Conservation (phyloP, 2,329 filamentous ascomycete species). For the Fusarium sp. region DNA sequence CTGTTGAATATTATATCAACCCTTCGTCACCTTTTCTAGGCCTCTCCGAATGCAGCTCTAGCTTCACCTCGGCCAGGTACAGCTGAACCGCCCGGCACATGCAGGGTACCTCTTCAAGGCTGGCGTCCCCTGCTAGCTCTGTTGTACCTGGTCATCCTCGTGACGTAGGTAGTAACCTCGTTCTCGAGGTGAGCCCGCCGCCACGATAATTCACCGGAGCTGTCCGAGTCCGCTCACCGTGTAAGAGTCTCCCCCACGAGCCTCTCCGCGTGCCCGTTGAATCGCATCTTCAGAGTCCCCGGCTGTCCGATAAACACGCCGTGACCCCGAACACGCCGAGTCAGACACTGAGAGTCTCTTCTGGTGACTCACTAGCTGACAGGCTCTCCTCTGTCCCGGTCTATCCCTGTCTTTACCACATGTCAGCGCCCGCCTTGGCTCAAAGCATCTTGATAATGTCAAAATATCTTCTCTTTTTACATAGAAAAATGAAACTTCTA, state of each 20-base stretch:
- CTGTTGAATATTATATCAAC: constrained; percentile 21
- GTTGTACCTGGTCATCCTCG: constrained; percentile 11
- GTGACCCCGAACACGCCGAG: constrained; percentile 8
- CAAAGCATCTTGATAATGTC: background rate
- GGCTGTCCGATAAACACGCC: constrained; percentile 23
- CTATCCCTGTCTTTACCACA: constrained; percentile 9
- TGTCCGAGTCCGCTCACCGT: constrained; percentile 16
- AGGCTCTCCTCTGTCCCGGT: constrained; percentile 6
- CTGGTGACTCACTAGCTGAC: constrained; percentile 22
- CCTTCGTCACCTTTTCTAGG: constrained; percentile 19
- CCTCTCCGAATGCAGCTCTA: background rate
- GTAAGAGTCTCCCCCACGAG: constrained; percentile 11
- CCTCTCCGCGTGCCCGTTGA: constrained; percentile 31
- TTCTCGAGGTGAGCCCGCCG: constrained; percentile 23
- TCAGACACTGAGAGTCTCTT: background rate
- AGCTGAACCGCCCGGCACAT: background rate
- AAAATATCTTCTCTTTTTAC: constrained; percentile 17
- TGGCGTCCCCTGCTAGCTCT: background rate
- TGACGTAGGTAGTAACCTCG: background rate
- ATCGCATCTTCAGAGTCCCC: constrained; percentile 9
- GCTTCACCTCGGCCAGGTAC: constrained; percentile 13
- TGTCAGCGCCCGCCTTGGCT: constrained; percentile 1
- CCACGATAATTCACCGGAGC: constrained; percentile 44
- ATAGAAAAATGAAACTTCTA: constrained; percentile 16
- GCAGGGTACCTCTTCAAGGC: background rate